Evolutionary conservation across 306 rosid genomes (phyloP), one percentile per base, ranked within the genome.

Genomic region (Vigna angularis): DNA sequence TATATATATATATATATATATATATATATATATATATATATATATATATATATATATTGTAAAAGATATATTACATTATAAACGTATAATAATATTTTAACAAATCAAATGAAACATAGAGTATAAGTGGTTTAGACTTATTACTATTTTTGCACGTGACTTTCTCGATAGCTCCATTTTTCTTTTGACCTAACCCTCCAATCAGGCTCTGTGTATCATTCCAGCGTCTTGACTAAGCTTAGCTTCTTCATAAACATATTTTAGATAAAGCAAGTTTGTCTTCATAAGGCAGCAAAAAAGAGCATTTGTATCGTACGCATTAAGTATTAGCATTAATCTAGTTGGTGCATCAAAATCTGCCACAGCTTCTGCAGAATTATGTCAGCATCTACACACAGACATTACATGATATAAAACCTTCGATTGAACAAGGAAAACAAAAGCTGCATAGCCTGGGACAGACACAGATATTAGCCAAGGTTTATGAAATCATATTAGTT

Each of bases 191-290:
- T 61, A 30, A 14, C 66, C 11, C 6, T 34, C 45, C 24, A 63
- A n/a, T 9, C 20, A 7, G 3, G 22, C 24, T 11, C 67, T 6
- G 14, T 63, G 49, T 38, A 34, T 63, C 51, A 63, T 63, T 75
- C 38, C 65, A 24, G 12, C 65, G 12, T 67, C 69, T 32, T 42
- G 36, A 53, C 38, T 55, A 77, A 77, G 74, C 30, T 16, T 64
- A 17, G 70, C 49, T n/a, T 63, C 15, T 63, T 62, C 24, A 16
- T 32, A 16, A 62, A 16, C 9, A 6, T 32, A 36, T 64, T 38
- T 10, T 4, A 64, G 9, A 34, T 2, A 30, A 64, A 40, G 51
- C 11, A 17, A 65, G 26, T 0, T 4, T 20, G 45, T n/a, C 78
- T 74, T 59, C 47, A 34, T 38, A 71, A 70, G 18, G 48, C 49